These are phyloP conservation scores for Chrysoporthe puriensis DNA, from an alignment of 2,329 filamentous ascomycete genomes.

Conservation along the genomic window DNA sequence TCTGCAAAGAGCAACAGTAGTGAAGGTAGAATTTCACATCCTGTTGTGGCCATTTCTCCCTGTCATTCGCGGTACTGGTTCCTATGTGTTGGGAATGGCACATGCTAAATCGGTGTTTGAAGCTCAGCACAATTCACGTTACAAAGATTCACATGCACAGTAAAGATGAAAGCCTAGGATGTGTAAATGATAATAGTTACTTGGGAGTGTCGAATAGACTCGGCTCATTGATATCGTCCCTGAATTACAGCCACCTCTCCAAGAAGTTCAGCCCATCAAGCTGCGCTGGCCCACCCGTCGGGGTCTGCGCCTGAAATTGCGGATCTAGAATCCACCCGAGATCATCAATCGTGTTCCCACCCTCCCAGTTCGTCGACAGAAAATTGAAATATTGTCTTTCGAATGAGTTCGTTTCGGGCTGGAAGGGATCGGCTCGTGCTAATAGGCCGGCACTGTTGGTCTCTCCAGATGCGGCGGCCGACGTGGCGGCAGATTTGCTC, in stretches of 20 bases:
- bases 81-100: too few species aligned
- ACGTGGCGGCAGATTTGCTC: background rate
- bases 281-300: constrained; percentile 36
- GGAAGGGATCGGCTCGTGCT: background rate
- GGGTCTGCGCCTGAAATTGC: constrained; percentile 15
- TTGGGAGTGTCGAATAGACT: background rate
- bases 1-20: background rate
- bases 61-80: background rate
- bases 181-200: background rate
- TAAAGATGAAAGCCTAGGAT: background rate
- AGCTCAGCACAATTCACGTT: too few species aligned
- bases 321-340: constrained; percentile 40
- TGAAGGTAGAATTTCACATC: background rate
- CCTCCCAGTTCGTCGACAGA: constrained; percentile 42
- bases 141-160: too few species aligned
- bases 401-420: constrained; percentile 34
- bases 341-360: constrained; percentile 41
- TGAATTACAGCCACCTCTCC: constrained; percentile 34
- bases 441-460: constrained; percentile 13
- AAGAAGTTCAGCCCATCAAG: constrained; percentile 37
- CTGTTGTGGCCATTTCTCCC: background rate
- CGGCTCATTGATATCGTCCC: background rate
- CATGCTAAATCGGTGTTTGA: too few species aligned
- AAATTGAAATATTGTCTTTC: constrained; percentile 42
- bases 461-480: constrained; percentile 19